Base-by-base conservation (phyloP, 2,329 filamentous ascomycete genomes). In the Phyllosticta capitalensis region DNA sequence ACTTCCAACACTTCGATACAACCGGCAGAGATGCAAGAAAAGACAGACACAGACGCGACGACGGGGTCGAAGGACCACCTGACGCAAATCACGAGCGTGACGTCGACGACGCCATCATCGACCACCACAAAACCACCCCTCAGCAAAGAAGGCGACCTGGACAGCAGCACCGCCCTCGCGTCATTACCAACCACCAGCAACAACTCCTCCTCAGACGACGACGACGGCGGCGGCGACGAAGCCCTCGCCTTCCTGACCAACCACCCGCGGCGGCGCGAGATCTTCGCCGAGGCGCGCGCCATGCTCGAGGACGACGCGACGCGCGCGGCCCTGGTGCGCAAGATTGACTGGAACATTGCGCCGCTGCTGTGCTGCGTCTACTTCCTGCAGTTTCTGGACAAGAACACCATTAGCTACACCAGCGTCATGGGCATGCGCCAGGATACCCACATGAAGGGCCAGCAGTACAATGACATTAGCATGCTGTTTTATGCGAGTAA, bases 361-460 rank as follows among this genome's bases (percentile, higher is more conserved):
- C 58, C 58, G 52, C 55, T 62, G 26, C 61, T 87, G 59, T 73
- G 86, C 10, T 75, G 76, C 5, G 81, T 85, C 21, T 87, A 86
- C 69, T 85, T 83, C 66, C 75, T 86, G 0, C 84, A 87, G 64
- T 80, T 79, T 14, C 74, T 86, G 9, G 84, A 86, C 71, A 87
- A 87, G 68, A 79, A 82, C 0, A 83, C 82, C 0, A 73, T 86
- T 1, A 75, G 72, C 2, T 87, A 86, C 64, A 82, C 82, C 2
- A 84, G 83, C 0, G 80, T 86, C 9, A 86, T 86, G 64, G 83
- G 83, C 2, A 74, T 87, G 9, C 79, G 83, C 26, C 73, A 83
- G 59, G 81, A 85, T 66, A 64, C 70, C 2, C 63, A 69, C 50
- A 61, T 72, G 1, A 61, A 71, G 19, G 68, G 67, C 12, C 64